Evolutionary conservation across 169 alveolate species (phyloP), one percentile per base, ranked within the genome.

Genomic region (Plasmodium inui): DNA sequence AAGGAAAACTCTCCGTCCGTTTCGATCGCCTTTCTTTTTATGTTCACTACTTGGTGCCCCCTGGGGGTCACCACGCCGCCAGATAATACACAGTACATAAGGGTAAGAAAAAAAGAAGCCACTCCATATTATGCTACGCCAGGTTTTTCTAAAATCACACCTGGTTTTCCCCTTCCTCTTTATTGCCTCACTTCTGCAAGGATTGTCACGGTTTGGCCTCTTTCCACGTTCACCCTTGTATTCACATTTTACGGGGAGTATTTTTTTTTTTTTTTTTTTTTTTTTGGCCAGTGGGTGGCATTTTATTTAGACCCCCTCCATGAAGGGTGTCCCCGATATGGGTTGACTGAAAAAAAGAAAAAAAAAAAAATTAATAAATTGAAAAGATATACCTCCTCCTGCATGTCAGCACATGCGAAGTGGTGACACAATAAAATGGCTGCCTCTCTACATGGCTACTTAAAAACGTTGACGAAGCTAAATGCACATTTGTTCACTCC

Each of bases 261-360:
- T 61, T 61, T n/a, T 61, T 61, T 61, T 61, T 61, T 61, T n/a
- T 67, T 61, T 61, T 61, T 61, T 67, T 67, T 67, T 67, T 67
- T 61, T 61, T 61, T 61, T 26, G 4, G 0, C 8, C 2, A 61
- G n/a, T 17, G 74, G 32, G 0, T n/a, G n/a, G n/a, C n/a, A n/a
- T n/a, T n/a, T n/a, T n/a, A n/a, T n/a, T n/a, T n/a, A n/a, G n/a
- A n/a, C n/a, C n/a, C n/a, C n/a, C n/a, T n/a, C n/a, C n/a, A n/a
- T n/a, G n/a, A n/a, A n/a, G 5, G 5, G 10, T 10, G 10, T 44
- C 0, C 74, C 74, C 32, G 74, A 5, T 8, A 3, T 61, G 74
- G 28, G 74, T 17, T 61, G 12, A 61, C 28, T 55, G 22, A 1
- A 61, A 61, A 61, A 19, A 61, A 61, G n/a, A n/a, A 67, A 67